A percentile compares a stretch with the other conserved stretches of the same genome.
Evolutionary conservation across 768 basidiomycete species (phyloP).

Genomic region (Saitozyma podzolica): DNA sequence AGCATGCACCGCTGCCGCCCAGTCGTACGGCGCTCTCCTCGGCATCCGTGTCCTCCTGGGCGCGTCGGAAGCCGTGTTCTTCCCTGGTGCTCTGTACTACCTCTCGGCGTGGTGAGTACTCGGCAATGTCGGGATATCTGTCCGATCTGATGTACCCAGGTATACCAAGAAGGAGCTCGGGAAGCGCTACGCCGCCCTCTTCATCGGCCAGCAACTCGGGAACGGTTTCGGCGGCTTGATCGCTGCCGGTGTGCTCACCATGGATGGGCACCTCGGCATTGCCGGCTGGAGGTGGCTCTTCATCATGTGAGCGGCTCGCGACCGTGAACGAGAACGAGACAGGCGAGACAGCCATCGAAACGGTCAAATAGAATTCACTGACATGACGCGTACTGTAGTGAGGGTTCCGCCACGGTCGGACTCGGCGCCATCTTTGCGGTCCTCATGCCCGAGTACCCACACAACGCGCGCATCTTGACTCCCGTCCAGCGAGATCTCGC

Average conservation of each 20-base stretch:
- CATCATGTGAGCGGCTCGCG: slow-evolving; percentile 17
- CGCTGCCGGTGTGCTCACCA: slow-evolving; percentile 38
- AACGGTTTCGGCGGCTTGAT: slow-evolving; percentile 46
- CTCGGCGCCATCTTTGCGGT: slow-evolving; percentile 9
- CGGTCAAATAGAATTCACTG: background rate
- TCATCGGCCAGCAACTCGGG: slow-evolving; percentile 42
- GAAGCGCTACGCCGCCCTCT: slow-evolving; percentile 36
- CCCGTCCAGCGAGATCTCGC: slow-evolving; percentile 21
- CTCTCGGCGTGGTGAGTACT: slow-evolving; percentile 27
- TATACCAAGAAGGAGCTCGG: slow-evolving; percentile 39
- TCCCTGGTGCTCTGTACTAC: slow-evolving; percentile 43
- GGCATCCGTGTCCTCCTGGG: slow-evolving; percentile 31
- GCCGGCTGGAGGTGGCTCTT: slow-evolving; percentile 49
- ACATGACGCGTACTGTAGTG: slow-evolving; percentile 9
- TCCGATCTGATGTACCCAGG: slow-evolving; percentile 7
- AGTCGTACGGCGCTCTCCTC: slow-evolving; percentile 24
- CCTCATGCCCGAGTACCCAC: slow-evolving; percentile 31
- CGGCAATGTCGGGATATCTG: background rate
- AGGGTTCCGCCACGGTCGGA: slow-evolving; percentile 20
- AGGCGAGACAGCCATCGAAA: too few species aligned
- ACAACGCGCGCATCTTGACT: slow-evolving; percentile 27
- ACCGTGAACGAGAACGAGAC: background rate
- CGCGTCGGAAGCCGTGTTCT: slow-evolving; percentile 33
- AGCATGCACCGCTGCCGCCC: slow-evolving; percentile 32
- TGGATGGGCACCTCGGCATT: slow-evolving; percentile 38